Evolutionary conservation across 2,329 filamentous ascomycete genomes (phyloP), one percentile per base, ranked within the genome.

Genomic region (Xylariales sp.): DNA sequence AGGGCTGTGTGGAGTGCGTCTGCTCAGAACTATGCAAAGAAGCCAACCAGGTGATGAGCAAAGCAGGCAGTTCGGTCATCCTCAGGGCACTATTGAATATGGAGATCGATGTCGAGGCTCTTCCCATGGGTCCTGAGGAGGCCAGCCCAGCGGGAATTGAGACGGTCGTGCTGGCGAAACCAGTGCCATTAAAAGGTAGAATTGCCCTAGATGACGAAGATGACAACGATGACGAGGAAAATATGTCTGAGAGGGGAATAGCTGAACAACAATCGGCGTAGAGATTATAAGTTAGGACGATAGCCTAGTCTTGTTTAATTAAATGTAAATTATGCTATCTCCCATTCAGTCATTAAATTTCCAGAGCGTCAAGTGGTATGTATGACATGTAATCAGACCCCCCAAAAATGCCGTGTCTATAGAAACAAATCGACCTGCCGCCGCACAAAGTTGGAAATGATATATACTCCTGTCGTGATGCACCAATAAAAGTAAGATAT

Each of bases 31-130:
- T 78, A 38, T 97, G 93, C 60, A 88, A 85, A 59, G 80, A 95
- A 60, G 77, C 81, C 38, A 96, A 96, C 56, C 78, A 87, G 53
- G 89, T 97, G 8, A 93, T 96, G 84, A 93, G 86, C 54, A 97
- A 96, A 62, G 87, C 84, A 1, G 91, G 91, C 0, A 83, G 85
- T 6, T 79, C 78, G 40, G 89, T 96, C 17, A 81, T 97, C 20
- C 64, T 97, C 40, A 85, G 83, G 62, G 79, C 76, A 44, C 57
- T 96, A 38, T 59, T 96, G 37, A 83, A 83, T 15, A 70, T 81
- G 58, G 78, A 89, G 20, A 85, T 96, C 40, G 87, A 95, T 60
- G 64, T 94, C 4, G 88, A 95, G 27, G 69, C 72, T n/a, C 61
- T 97, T 54, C 90, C 90, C 0, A 93, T 89, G 81, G 90, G 89